A percentile compares a stretch with the other conserved stretches of the same genome.
phyloP scores from a whole-genome alignment of 2,329 filamentous ascomycete genomes.

The Aspergillus carbonarius region DNA sequence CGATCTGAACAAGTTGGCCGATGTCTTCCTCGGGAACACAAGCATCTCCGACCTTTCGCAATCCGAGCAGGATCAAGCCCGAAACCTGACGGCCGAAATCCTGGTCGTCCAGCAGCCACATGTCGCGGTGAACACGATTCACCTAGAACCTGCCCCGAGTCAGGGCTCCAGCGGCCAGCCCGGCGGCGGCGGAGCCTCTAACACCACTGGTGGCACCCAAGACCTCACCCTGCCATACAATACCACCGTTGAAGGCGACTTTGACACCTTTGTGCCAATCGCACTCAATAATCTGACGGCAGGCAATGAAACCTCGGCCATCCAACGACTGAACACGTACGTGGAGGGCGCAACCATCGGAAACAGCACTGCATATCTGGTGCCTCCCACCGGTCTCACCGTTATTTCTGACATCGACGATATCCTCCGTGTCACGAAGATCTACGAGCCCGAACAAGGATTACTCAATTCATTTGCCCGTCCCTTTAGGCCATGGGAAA shows the following conservation, averaged over 20 bases:
- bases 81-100: not conserved
- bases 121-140: not conserved
- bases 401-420: constrained; percentile 2
- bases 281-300: not conserved
- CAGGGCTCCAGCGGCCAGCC: not conserved
- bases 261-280: not conserved
- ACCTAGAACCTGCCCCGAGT: not conserved
- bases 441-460: constrained; percentile 1
- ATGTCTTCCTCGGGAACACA: not conserved
- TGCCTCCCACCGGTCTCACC: not conserved
- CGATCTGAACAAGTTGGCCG: not conserved
- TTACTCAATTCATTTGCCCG: not conserved
- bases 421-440: not conserved
- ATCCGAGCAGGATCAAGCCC: not conserved
- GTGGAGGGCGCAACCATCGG: not conserved
- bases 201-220: not conserved
- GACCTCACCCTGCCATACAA: not conserved
- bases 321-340: not conserved
- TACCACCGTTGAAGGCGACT: not conserved
- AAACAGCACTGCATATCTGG: not conserved
- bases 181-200: not conserved
- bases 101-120: not conserved
- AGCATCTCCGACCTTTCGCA: not conserved
- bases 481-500: not conserved
- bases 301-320: not conserved